Percentiles rank a stretch among this genome's conserved stretches.
Evolutionary conservation across 2,329 filamentous ascomycete species (phyloP).

Genomic region (Beauveria sp.): DNA sequence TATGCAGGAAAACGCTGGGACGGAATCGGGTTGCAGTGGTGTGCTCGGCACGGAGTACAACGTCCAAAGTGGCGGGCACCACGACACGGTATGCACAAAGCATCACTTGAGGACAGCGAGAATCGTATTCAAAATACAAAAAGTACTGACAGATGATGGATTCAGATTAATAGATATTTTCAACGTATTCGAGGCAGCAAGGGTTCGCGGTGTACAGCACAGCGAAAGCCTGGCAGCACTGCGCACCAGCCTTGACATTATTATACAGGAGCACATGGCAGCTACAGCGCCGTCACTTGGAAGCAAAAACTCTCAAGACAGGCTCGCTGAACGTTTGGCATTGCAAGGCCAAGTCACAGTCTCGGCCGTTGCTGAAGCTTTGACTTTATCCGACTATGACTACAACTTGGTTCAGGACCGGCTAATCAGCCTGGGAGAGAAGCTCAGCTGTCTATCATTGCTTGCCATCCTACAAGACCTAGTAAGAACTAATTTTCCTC

Average conservation of each 20-base stretch:
- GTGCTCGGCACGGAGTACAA: conserved; percentile 3
- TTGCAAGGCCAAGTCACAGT: background rate
- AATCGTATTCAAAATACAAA: no score
- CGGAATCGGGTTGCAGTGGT: background rate
- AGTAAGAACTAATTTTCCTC: background rate
- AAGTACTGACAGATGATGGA: background rate
- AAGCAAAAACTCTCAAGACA: background rate
- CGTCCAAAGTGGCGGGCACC: background rate
- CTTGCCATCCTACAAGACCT: background rate
- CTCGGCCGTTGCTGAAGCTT: background rate
- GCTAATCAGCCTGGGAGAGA: background rate
- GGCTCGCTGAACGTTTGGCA: background rate
- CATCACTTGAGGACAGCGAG: no score
- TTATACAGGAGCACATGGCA: background rate
- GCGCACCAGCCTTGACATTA: background rate
- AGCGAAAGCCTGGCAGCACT: background rate
- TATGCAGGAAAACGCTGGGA: background rate
- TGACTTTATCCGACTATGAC: background rate
- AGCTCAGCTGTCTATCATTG: background rate
- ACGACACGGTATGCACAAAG: background rate
- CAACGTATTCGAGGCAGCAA: background rate
- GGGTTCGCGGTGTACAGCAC: background rate
- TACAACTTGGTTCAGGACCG: background rate
- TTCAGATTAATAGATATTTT: background rate
- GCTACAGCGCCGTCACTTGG: background rate